A percentile compares a stretch with the other conserved stretches of the same genome.
Conservation (phyloP, 2,329 filamentous ascomycete species). For the Cytospora mali region DNA sequence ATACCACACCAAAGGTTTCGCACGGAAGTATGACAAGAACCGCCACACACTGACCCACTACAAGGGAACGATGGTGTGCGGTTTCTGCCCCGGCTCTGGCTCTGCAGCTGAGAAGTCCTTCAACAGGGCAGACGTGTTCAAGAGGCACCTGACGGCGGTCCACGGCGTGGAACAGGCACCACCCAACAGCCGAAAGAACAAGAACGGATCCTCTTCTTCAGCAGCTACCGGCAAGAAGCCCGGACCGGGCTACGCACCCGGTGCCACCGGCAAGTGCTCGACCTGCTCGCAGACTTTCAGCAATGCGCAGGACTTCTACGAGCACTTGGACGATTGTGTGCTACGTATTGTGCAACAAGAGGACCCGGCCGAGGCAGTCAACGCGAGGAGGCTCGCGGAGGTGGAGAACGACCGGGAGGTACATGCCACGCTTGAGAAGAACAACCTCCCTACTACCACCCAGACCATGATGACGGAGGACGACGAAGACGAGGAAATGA, state of each 20-base stretch:
- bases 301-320: slow-evolving; percentile 97
- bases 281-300: slow-evolving; percentile 89
- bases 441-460: slow-evolving; percentile 55
- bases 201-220: slow-evolving; percentile 37
- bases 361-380: slow-evolving; percentile 69
- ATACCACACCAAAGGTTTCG: slow-evolving; percentile 90
- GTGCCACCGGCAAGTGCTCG: slow-evolving; percentile 91
- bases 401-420: slow-evolving; percentile 67
- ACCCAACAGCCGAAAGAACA: slow-evolving; percentile 84
- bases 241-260: slow-evolving; percentile 66
- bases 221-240: slow-evolving; percentile 62
- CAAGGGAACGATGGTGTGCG: slow-evolving; percentile 96
- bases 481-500: slow-evolving; percentile 49
- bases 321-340: slow-evolving; percentile 84
- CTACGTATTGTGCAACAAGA: slow-evolving; percentile 72
- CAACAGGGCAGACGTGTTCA: slow-evolving; percentile 94
- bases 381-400: slow-evolving; percentile 66
- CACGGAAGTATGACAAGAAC: slow-evolving; percentile 96
- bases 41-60: slow-evolving; percentile 92
- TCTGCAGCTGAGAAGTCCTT: slow-evolving; percentile 92
- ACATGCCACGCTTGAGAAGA: slow-evolving; percentile 64
- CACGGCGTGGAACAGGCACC: slow-evolving; percentile 92
- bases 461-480: slow-evolving; percentile 40
- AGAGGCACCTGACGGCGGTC: slow-evolving; percentile 86
- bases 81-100: slow-evolving; percentile 88